Evolutionary conservation across 1,139 yeast genomes (phyloP).

Genomic region (Hyphopichia burtonii): DNA sequence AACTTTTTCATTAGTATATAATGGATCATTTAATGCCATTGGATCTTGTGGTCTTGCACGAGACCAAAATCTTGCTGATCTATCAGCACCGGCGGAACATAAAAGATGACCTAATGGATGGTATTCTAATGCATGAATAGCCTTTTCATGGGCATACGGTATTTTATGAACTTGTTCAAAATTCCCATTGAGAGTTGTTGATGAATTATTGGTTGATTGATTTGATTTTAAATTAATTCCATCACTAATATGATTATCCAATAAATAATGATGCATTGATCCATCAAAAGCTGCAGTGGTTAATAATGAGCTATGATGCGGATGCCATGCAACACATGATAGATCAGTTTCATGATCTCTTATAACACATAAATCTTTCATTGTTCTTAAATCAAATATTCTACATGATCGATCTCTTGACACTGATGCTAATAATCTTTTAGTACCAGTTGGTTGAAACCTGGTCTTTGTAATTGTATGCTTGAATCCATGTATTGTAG

Average conservation of each 20-base stretch:
- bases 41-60: slow-evolving; percentile 91
- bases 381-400: slow-evolving; percentile 80
- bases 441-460: slow-evolving; percentile 73
- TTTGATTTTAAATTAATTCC: slow-evolving; percentile 16
- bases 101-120: slow-evolving; percentile 93
- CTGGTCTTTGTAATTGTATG: slow-evolving; percentile 85
- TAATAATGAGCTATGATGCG: slow-evolving; percentile 74
- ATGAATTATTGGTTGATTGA: background rate
- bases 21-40: slow-evolving; percentile 76
- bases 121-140: slow-evolving; percentile 84
- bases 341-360: slow-evolving; percentile 84
- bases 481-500: slow-evolving; percentile 88
- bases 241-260: slow-evolving; percentile 53
- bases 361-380: slow-evolving; percentile 72
- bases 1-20: slow-evolving; percentile 62
- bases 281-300: slow-evolving; percentile 93
- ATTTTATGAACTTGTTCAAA: slow-evolving; percentile 60
- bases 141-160: slow-evolving; percentile 93
- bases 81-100: slow-evolving; percentile 91
- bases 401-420: slow-evolving; percentile 88
- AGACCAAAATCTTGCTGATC: slow-evolving; percentile 94
- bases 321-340: slow-evolving; percentile 90
- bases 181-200: background rate
- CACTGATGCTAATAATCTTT: slow-evolving; percentile 76
- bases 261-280: slow-evolving; percentile 71